Evolutionary conservation across 192 early-diverging fungal genomes (phyloP), one percentile per base, ranked within the genome.

Genomic region (Paraglomus occultum): DNA sequence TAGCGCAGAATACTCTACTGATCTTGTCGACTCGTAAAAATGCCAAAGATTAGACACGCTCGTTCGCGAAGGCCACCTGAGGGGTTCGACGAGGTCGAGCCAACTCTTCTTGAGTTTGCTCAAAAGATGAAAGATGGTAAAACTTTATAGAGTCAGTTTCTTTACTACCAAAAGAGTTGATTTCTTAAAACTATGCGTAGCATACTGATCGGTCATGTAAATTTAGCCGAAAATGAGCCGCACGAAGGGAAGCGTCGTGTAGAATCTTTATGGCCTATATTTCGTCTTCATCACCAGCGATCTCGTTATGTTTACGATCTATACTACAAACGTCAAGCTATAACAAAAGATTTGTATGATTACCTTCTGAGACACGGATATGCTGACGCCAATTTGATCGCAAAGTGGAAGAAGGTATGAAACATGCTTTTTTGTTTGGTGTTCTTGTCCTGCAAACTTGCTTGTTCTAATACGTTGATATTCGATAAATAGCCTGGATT

Each of bases 291-390:
- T 76, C 96, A 99, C 80, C 96, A 99, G 79, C 90, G 96, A 52
- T 93, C 96, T 22, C 84, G 95, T 51, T 98, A 98, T 86, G 83
- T 98, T 38, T 99, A 92, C 71, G 97, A 99, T 74, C 80, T 98
- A 58, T 98, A 90, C 74, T 95, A 96, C 82, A 96, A 95, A 78
- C 92, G 95, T 64, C 87, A 95, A 62, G 91, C 93, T 17, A 99
- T 99, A 51, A 91, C 92, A 43, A 87, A 88, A 70, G 90, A 93
- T 70, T 79, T 99, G 48, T 98, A 96, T 75, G 90, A 96, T 65
- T 99, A 92, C 73, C 90, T 92, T 75, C 64, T 99, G 58, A 96
- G 96, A 74, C 83, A 93, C 67, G 87, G 88, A 42, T 94, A 96
- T 62, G 97, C 92, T 6, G 97, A 99, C 75, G 89, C 74, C 14